Percentiles rank a stretch among this genome's conserved stretches.
These are phyloP conservation scores for Penicillium macrosclerotiorum DNA, from an alignment of 495 filamentous ascomycete species.

Conservation along the genomic window DNA sequence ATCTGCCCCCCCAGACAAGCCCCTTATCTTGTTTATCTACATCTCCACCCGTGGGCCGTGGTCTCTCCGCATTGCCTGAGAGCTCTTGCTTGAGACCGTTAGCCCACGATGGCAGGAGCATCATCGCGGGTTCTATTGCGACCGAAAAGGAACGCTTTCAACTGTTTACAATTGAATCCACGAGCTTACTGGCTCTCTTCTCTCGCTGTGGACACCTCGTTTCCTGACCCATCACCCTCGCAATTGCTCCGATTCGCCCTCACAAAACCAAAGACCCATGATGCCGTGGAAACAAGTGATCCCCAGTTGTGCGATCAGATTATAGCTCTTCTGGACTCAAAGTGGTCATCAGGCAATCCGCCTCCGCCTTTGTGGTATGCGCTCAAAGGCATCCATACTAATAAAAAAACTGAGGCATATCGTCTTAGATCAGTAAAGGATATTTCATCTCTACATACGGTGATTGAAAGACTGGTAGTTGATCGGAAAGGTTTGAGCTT, in stretches of 20 bases:
- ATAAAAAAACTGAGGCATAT: constrained; percentile 3
- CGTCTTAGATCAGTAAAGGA: constrained; percentile 9
- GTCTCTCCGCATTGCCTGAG: constrained; percentile 3
- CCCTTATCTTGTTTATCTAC: constrained; percentile 24
- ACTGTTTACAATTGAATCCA: background rate
- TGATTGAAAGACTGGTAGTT: constrained; percentile 23
- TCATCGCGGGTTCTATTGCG: background rate
- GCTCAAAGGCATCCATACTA: constrained; percentile 13
- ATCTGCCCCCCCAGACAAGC: constrained; percentile 20
- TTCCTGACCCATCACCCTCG: constrained; percentile 24
- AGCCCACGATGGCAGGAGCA: constrained; percentile 11
- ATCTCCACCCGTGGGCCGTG: constrained; percentile 27
- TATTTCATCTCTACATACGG: constrained; percentile 6
- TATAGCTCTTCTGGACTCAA: constrained; percentile 14
- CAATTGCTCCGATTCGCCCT: constrained; percentile 33
- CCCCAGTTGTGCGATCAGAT: constrained; percentile 6
- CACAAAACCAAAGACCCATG: constrained; percentile 14
- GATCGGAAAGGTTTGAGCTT: background rate
- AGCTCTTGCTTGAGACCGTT: background rate
- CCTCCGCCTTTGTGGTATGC: constrained; percentile 24
- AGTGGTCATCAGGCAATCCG: constrained; percentile 24
- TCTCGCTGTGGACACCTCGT: background rate
- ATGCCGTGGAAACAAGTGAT: background rate
- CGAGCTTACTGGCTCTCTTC: constrained; percentile 5
- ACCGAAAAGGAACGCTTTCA: background rate